phyloP scores from a whole-genome alignment of 768 basidiomycete species.

The Agaricus subrufescens region DNA sequence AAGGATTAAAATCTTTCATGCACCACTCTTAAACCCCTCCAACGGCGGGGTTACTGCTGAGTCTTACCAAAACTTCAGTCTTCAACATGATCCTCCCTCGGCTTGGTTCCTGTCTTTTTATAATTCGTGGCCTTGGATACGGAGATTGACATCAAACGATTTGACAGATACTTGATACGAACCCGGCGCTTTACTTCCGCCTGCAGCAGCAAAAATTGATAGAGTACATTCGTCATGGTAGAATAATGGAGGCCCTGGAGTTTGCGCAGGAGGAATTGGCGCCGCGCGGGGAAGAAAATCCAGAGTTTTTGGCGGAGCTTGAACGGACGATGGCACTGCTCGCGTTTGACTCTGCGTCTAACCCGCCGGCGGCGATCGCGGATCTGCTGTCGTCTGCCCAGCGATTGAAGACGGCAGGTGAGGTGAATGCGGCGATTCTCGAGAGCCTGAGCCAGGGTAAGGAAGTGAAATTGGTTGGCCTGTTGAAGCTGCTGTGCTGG shows the following conservation, averaged over 20 bases:
- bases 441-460: slow-evolving; percentile 89
- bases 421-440: slow-evolving; percentile 93
- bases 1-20: slow-evolving; percentile 94
- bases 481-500: slow-evolving; percentile 85
- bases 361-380: slow-evolving; percentile 61
- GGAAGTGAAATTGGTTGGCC: slow-evolving; percentile 81
- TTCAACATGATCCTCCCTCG: slow-evolving; percentile 76
- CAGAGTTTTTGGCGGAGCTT: slow-evolving; percentile 86
- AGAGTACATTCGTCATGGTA: slow-evolving; percentile 84
- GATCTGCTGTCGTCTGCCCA: slow-evolving; percentile 83
- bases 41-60: slow-evolving; percentile 74
- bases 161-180: slow-evolving; percentile 89
- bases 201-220: slow-evolving; percentile 95
- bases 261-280: slow-evolving; percentile 96
- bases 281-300: slow-evolving; percentile 91
- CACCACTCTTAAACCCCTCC: slow-evolving; percentile 87
- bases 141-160: slow-evolving; percentile 15
- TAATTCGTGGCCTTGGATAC: slow-evolving; percentile 11
- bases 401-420: slow-evolving; percentile 90
- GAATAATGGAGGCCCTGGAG: slow-evolving; percentile 71
- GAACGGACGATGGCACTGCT: slow-evolving; percentile 94
- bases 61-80: slow-evolving; percentile 86
- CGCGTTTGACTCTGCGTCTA: slow-evolving; percentile 65
- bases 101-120: slow-evolving; percentile 5
- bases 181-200: slow-evolving; percentile 90